These are phyloP conservation scores for Lipomyces kockii DNA, from an alignment of 805 yeast species.

Conservation along the genomic window DNA sequence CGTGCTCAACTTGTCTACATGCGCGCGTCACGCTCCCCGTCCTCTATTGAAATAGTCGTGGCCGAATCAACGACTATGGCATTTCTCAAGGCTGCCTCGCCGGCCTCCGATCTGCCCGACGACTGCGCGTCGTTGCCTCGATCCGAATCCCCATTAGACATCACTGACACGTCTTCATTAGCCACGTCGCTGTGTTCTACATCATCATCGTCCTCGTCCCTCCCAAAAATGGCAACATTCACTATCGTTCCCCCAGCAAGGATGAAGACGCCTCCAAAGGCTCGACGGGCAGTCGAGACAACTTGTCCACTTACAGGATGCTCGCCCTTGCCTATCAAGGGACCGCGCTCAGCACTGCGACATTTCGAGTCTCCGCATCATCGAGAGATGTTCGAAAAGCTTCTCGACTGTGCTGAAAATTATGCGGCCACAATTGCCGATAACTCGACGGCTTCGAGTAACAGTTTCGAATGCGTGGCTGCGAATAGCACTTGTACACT, in stretches of 20 bases:
- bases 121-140: neutral
- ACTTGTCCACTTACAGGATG: neutral
- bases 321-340: slow-evolving; percentile 2
- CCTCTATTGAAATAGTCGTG: neutral
- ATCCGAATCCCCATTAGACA: neutral
- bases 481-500: neutral
- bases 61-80: neutral
- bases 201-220: neutral
- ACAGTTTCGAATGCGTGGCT: neutral
- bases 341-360: neutral
- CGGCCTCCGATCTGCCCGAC: neutral
- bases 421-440: neutral
- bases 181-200: neutral
- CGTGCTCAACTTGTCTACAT: neutral
- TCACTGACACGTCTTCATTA: neutral
- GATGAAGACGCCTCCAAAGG: neutral
- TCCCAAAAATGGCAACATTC: too few species aligned
- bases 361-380: neutral
- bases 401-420: neutral
- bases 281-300: neutral
- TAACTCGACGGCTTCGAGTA: neutral
- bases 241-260: neutral
- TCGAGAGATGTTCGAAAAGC: neutral
- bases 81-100: slow-evolving; percentile 1
- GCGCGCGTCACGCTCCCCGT: neutral